These are phyloP conservation scores for Periconia macrospinosa DNA, from an alignment of 2,329 filamentous ascomycete genomes.

Conservation along the genomic window DNA sequence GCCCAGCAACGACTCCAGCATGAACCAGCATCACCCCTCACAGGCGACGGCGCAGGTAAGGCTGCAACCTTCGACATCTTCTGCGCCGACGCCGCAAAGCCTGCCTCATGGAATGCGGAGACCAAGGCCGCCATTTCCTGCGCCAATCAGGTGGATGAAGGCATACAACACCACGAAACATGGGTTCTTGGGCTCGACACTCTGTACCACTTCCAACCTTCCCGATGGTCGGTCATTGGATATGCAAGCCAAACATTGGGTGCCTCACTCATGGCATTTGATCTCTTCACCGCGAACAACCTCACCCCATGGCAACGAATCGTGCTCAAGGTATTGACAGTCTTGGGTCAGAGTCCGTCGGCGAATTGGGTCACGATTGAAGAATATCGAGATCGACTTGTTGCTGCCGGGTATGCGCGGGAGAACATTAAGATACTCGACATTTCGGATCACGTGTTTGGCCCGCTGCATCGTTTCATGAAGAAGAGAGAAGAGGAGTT, in stretches of 20 bases:
- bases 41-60: background rate
- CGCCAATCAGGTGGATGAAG: background rate
- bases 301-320: background rate
- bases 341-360: background rate
- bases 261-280: background rate
- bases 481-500: background rate
- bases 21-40: background rate
- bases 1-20: background rate
- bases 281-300: background rate
- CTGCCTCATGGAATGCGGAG: background rate
- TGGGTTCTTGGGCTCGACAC: background rate
- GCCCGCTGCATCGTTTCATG: background rate
- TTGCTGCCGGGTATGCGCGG: background rate
- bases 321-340: background rate
- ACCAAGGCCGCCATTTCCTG: background rate
- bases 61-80: background rate
- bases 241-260: background rate
- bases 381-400: background rate
- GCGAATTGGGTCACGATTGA: constrained; percentile 1
- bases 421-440: background rate
- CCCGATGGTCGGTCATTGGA: background rate
- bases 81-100: constrained; percentile 1
- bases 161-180: background rate
- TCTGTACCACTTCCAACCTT: background rate
- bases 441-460: background rate